phyloP scores from a whole-genome alignment of 2,329 filamentous ascomycete genomes.

The Aureobasidium lini region DNA sequence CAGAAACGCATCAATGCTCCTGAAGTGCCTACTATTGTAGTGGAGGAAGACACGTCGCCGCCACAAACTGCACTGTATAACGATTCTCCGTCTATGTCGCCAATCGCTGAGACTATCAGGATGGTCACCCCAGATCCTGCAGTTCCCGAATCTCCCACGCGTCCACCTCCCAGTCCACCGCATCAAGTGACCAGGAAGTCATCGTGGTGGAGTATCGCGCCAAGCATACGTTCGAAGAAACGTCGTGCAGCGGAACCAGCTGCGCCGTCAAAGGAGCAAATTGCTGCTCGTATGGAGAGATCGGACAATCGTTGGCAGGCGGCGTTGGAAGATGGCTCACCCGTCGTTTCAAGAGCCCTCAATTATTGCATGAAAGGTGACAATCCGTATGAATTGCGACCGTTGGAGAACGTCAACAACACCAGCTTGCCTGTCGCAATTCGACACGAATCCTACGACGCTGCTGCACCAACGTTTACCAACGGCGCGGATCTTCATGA shows the following conservation, averaged over 20 bases:
- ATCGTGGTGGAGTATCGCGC: constrained; percentile 5
- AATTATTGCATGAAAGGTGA: constrained; percentile 18
- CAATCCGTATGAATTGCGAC: constrained; percentile 28
- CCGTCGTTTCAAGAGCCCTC: constrained; percentile 25
- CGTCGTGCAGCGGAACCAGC: not conserved
- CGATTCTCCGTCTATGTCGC: not conserved
- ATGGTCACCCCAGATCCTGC: constrained; percentile 24
- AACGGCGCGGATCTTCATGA: constrained; percentile 10
- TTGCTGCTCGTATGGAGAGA: constrained; percentile 31
- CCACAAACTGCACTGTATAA: not conserved
- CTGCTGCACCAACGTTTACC: not conserved
- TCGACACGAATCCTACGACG: not conserved
- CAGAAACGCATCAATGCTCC: constrained; percentile 44
- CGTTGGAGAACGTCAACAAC: constrained; percentile 15
- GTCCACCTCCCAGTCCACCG: not conserved
- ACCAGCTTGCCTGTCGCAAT: constrained; percentile 13
- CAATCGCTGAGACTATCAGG: constrained; percentile 26
- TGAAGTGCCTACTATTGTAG: constrained; percentile 24
- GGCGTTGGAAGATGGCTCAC: constrained; percentile 30
- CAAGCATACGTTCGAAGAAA: constrained; percentile 7
- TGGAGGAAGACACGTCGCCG: not conserved
- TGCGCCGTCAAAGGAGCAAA: constrained; percentile 31
- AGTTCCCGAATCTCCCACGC: not conserved
- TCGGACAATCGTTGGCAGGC: constrained; percentile 36
- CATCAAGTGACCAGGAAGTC: constrained; percentile 1